These are phyloP conservation scores for Myriosclerotinia curreyana DNA, from an alignment of 2,329 filamentous ascomycete genomes.

Conservation along the genomic window DNA sequence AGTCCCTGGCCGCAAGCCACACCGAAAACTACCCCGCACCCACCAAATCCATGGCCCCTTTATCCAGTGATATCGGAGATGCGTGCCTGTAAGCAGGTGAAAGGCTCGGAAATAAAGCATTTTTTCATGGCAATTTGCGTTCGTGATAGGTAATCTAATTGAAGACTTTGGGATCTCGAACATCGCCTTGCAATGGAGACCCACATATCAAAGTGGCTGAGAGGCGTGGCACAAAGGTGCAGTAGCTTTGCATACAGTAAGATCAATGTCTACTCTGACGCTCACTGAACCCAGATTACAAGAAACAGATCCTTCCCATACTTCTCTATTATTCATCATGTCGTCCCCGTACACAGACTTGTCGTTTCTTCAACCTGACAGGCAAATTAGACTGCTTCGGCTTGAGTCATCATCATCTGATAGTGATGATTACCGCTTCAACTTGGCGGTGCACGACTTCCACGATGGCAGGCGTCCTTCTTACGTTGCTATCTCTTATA, in stretches of 20 bases:
- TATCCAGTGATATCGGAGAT: not conserved
- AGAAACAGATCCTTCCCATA: not conserved
- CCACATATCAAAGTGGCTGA: slow-evolving; percentile 14
- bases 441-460: slow-evolving; percentile 8
- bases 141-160: not conserved
- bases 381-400: slow-evolving; percentile 13
- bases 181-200: not conserved
- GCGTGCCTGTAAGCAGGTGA: too few species aligned
- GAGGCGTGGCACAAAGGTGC: not conserved
- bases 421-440: slow-evolving; percentile 1
- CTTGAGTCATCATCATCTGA: slow-evolving; percentile 3
- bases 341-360: not conserved
- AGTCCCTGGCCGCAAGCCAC: not conserved
- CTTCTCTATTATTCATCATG: not conserved
- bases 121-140: not conserved
- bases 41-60: not conserved
- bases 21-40: not conserved
- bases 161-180: not conserved
- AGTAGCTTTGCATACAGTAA: not conserved
- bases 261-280: not conserved
- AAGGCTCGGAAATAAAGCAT: not conserved
- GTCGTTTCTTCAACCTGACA: not conserved
- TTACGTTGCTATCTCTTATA: slow-evolving; percentile 14
- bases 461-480: not conserved
- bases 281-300: too few species aligned